These are phyloP conservation scores for Cladosporium sp. DNA, from an alignment of 2,329 filamentous ascomycete genomes.

Conservation along the genomic window DNA sequence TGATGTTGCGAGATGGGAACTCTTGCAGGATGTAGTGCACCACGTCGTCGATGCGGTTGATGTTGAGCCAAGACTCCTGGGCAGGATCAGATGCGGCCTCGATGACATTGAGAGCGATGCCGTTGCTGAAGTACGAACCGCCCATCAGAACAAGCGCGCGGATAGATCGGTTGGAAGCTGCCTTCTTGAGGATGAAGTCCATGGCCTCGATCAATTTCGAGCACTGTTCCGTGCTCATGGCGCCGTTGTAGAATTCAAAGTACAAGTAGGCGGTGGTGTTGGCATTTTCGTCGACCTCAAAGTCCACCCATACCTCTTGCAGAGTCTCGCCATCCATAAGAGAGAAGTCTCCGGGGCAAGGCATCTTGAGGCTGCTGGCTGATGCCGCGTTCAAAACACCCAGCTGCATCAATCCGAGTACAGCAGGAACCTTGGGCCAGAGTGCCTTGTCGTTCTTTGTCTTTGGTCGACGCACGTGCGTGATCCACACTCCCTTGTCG, in stretches of 20 bases:
- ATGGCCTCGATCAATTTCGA: conserved; percentile 40
- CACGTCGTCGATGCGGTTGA: conserved; percentile 48
- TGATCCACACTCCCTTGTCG: conserved; percentile 45
- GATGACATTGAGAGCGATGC: conserved; percentile 48
- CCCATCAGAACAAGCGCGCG: conserved; percentile 43
- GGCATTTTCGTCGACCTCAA: conserved; percentile 31
- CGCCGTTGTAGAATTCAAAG: conserved; percentile 48
- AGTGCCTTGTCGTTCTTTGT: conserved; percentile 40
- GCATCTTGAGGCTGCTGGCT: conserved; percentile 23
- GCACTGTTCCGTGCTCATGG: conserved; percentile 46
- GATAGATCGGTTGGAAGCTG: conserved; percentile 34
- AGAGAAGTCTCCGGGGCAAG: conserved; percentile 32
- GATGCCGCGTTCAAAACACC: conserved; percentile 32
- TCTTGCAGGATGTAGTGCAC: conserved; percentile 42
- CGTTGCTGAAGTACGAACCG: conserved; percentile 47
- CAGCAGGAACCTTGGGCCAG: conserved; percentile 46
- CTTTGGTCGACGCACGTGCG: conserved; percentile 43
- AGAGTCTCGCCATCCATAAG: conserved; percentile 35
- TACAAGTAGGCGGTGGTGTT: conserved; percentile 42
- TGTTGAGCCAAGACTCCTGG: conserved; percentile 46
- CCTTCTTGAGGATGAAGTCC: conserved; percentile 37
- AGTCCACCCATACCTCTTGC: conserved; percentile 45
- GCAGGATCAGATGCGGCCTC: conserved; percentile 42
- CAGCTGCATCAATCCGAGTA: conserved; percentile 38
- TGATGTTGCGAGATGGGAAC: conserved; percentile 39